phyloP scores from a whole-genome alignment of 805 yeast genomes.

The Wickerhamomyces queroliae region DNA sequence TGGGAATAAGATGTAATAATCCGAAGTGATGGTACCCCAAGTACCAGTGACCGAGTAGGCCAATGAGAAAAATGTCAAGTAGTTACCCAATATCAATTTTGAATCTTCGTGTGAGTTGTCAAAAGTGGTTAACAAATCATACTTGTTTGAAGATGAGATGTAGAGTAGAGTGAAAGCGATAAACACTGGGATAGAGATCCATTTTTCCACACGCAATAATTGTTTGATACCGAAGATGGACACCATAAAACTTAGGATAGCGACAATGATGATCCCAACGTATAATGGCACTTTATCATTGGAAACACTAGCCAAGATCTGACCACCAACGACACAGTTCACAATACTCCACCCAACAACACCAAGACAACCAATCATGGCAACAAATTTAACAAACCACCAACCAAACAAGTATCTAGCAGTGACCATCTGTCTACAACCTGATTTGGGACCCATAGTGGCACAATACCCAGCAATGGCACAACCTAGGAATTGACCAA shows the following conservation, averaged over 20 bases:
- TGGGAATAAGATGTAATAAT: slow-evolving; percentile 78
- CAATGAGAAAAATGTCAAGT: slow-evolving; percentile 67
- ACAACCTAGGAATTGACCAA: slow-evolving; percentile 67
- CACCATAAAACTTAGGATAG: slow-evolving; percentile 55
- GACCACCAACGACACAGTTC: slow-evolving; percentile 87
- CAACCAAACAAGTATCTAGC: slow-evolving; percentile 80
- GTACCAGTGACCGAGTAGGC: slow-evolving; percentile 77
- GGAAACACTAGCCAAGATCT: slow-evolving; percentile 63
- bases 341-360: slow-evolving; percentile 92
- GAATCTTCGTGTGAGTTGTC: slow-evolving; percentile 26
- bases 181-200: slow-evolving; percentile 63
- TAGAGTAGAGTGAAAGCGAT: slow-evolving; percentile 64
- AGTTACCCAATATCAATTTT: slow-evolving; percentile 53
- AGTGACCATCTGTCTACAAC: slow-evolving; percentile 83
- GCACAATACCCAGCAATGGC: slow-evolving; percentile 77
- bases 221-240: slow-evolving; percentile 77
- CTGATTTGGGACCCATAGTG: slow-evolving; percentile 85
- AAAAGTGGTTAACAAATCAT: slow-evolving; percentile 23
- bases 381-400: slow-evolving; percentile 75
- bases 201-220: slow-evolving; percentile 60
- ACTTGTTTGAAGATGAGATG: slow-evolving; percentile 49
- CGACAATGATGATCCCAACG: slow-evolving; percentile 70
- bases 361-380: slow-evolving; percentile 67
- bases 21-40: slow-evolving; percentile 86
- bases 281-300: slow-evolving; percentile 61